phyloP scores from a whole-genome alignment of 2,329 filamentous ascomycete genomes.

The Ceratocystis cacaofunesta region DNA sequence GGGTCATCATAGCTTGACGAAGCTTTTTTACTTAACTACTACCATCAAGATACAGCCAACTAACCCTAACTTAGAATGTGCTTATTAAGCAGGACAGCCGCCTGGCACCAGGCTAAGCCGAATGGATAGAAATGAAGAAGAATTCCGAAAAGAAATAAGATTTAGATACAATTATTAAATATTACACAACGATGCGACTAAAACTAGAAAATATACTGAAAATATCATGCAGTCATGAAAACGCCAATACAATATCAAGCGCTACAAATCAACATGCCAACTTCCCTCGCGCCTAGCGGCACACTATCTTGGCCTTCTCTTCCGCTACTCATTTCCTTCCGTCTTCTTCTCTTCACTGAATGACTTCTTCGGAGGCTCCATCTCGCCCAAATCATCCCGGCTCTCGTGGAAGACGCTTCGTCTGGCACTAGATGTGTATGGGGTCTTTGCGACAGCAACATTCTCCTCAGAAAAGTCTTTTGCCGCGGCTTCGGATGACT shows the following conservation, averaged over 20 bases:
- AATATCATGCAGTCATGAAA: background rate
- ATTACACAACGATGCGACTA: background rate
- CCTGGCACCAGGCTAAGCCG: background rate
- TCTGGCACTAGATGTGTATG: slow-evolving; percentile 19
- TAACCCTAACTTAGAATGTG: background rate
- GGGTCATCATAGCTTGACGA: background rate
- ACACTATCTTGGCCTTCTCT: background rate
- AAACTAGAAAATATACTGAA: background rate
- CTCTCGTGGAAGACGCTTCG: slow-evolving; percentile 26
- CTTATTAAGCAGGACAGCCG: background rate
- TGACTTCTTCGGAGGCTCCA: background rate
- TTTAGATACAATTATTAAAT: background rate
- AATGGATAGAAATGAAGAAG: background rate
- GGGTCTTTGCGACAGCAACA: background rate
- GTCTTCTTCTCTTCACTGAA: background rate
- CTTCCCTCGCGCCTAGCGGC: background rate
- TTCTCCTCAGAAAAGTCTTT: background rate
- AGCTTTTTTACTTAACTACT: background rate
- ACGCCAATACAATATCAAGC: background rate
- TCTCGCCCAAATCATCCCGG: slow-evolving; percentile 23
- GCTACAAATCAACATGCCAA: background rate
- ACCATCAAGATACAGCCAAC: background rate
- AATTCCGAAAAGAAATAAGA: background rate
- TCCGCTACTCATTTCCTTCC: background rate
- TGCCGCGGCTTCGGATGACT: background rate